Percentiles rank a stretch among this genome's conserved stretches.
Evolutionary conservation across 1,139 yeast species (phyloP).

Genomic region (Pichia sp.): DNA sequence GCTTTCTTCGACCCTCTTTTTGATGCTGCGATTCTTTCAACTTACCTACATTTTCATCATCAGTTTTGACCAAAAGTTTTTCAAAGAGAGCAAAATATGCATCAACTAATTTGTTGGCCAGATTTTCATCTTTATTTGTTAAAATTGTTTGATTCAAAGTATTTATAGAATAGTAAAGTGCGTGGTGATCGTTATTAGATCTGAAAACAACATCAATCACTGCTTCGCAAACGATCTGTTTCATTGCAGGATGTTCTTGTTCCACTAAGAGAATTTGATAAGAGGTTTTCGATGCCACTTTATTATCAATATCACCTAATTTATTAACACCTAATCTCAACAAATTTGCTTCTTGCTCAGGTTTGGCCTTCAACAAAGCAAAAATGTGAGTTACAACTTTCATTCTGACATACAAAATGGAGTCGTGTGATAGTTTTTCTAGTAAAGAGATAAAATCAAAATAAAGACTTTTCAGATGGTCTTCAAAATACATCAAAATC

Average conservation of each 20-base stretch:
- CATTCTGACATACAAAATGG: slow-evolving; percentile 84
- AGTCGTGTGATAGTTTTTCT: slow-evolving; percentile 77
- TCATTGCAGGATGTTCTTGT: slow-evolving; percentile 96
- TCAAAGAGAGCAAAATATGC: slow-evolving; percentile 85
- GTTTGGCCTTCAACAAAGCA: slow-evolving; percentile 74
- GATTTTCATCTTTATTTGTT: slow-evolving; percentile 62
- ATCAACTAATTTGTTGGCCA: slow-evolving; percentile 76
- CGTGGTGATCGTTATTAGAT: slow-evolving; percentile 72
- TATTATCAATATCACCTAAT: slow-evolving; percentile 86
- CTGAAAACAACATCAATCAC: slow-evolving; percentile 77
- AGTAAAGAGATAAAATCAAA: slow-evolving; percentile 65
- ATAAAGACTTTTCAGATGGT: slow-evolving; percentile 68
- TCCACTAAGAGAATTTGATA: slow-evolving; percentile 72
- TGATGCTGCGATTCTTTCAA: slow-evolving; percentile 31
- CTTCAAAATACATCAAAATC: slow-evolving; percentile 81
- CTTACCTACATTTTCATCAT: slow-evolving; percentile 41
- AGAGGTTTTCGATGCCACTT: slow-evolving; percentile 85
- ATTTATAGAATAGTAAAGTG: slow-evolving; percentile 79
- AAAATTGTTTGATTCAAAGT: slow-evolving; percentile 91
- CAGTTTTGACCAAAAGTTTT: slow-evolving; percentile 66
- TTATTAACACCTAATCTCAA: slow-evolving; percentile 86
- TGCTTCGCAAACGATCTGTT: slow-evolving; percentile 66
- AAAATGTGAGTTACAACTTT: slow-evolving; percentile 70
- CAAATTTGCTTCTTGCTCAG: slow-evolving; percentile 94
- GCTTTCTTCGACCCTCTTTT: slow-evolving; percentile 40